These are phyloP conservation scores for Gymnopilus dilepis DNA, from an alignment of 768 basidiomycete genomes.

Conservation along the genomic window DNA sequence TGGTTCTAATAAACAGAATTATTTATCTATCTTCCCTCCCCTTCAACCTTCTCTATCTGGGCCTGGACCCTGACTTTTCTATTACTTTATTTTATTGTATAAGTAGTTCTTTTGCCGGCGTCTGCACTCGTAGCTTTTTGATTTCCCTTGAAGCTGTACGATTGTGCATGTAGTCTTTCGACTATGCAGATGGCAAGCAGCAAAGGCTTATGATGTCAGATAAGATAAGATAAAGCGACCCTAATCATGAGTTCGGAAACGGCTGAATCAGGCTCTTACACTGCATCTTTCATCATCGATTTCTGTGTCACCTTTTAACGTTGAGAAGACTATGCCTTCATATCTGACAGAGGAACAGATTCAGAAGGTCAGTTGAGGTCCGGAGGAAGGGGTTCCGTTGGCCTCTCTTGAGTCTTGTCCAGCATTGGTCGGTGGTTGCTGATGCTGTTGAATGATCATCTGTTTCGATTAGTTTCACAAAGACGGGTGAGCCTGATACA, in stretches of 20 bases:
- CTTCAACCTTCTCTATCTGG: neutral
- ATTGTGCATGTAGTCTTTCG: too few species aligned
- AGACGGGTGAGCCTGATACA: slow-evolving; percentile 34
- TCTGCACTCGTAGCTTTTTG: too few species aligned
- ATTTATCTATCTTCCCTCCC: neutral
- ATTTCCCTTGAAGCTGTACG: too few species aligned
- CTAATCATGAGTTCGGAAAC: too few species aligned
- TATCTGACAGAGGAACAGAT: slow-evolving; percentile 64
- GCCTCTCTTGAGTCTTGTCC: neutral
- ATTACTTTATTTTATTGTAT: neutral
- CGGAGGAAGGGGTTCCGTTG: neutral
- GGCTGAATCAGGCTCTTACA: too few species aligned
- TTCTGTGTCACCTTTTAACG: neutral
- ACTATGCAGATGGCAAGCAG: too few species aligned
- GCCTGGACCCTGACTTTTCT: neutral
- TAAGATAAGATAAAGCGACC: too few species aligned
- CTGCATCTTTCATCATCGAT: too few species aligned
- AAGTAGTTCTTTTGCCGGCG: too few species aligned
- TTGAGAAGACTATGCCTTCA: slow-evolving; percentile 36
- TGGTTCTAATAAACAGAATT: neutral
- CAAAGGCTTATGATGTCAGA: too few species aligned
- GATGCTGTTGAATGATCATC: neutral
- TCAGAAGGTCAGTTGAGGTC: slow-evolving; percentile 48
- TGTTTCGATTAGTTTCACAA: slow-evolving; percentile 31
- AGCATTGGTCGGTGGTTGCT: neutral